Evolutionary conservation across 495 filamentous ascomycete genomes (phyloP).

Genomic region (Aspergillus sclerotioniger): DNA sequence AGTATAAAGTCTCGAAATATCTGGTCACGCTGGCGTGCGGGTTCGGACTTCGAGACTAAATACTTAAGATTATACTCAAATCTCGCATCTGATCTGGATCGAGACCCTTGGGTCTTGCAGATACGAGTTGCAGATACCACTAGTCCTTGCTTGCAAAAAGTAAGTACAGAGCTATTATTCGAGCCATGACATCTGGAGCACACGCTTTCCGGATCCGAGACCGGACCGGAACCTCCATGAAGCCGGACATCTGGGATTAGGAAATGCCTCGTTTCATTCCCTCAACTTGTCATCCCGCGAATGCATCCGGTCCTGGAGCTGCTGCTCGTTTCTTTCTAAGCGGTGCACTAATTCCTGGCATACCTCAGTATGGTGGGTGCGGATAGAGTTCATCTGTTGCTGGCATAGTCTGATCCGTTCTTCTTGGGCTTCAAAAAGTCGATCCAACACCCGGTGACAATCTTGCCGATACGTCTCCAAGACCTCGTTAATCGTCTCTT

Average conservation of each 20-base stretch:
- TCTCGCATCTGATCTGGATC: too few species aligned
- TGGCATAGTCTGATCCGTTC: constrained; percentile 31
- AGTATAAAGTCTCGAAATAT: too few species aligned
- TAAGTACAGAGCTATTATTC: background rate
- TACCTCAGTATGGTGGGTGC: constrained; percentile 33
- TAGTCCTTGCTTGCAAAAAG: background rate
- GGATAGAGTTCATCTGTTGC: constrained; percentile 32
- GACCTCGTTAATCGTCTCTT: constrained; percentile 25
- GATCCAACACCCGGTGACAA: constrained; percentile 35
- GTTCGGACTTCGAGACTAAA: too few species aligned
- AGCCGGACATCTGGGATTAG: background rate
- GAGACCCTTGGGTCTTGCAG: background rate
- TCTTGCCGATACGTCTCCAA: constrained; percentile 33
- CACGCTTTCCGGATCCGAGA: background rate
- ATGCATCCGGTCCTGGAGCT: constrained; percentile 16
- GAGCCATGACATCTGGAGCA: background rate
- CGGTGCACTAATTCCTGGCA: constrained; percentile 34
- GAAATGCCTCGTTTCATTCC: background rate
- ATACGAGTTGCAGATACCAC: background rate
- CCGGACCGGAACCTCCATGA: background rate
- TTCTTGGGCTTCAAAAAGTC: constrained; percentile 32
- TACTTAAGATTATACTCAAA: too few species aligned
- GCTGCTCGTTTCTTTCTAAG: constrained; percentile 28
- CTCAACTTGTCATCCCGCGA: background rate
- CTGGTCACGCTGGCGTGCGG: too few species aligned